Conservation (phyloP, 805 yeast species). For the Zygotorulaspora danielsina region DNA sequence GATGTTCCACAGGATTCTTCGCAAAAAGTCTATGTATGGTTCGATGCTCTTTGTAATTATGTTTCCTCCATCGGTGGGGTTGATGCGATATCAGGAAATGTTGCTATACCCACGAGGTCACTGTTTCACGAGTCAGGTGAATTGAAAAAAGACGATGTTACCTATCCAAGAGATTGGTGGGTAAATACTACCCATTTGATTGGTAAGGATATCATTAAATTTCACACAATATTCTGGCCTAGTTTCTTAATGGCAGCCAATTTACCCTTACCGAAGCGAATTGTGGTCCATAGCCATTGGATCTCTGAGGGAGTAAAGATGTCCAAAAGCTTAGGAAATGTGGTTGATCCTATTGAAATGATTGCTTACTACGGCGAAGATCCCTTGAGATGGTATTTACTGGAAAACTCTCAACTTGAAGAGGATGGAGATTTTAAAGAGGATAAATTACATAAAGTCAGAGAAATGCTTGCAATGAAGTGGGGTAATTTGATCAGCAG, state of each 20-base stretch:
- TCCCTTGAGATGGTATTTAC: constrained; percentile 66
- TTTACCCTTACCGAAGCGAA: constrained; percentile 60
- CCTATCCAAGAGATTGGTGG: constrained; percentile 23
- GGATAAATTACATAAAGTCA: constrained; percentile 44
- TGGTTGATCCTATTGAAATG: constrained; percentile 80
- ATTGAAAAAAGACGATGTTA: not conserved
- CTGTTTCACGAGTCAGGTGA: constrained; percentile 1
- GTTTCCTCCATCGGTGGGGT: constrained; percentile 68
- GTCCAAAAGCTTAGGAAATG: constrained; percentile 92
- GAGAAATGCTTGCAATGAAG: constrained; percentile 72
- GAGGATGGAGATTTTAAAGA: constrained; percentile 79
- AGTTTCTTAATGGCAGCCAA: constrained; percentile 81
- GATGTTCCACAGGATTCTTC: constrained; percentile 74
- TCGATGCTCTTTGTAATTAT: constrained; percentile 88
- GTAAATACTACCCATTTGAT: constrained; percentile 64
- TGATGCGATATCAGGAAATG: constrained; percentile 19
- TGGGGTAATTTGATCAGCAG: constrained; percentile 76
- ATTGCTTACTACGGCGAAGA: constrained; percentile 64
- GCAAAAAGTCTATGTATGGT: constrained; percentile 92
- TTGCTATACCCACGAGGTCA: constrained; percentile 17
- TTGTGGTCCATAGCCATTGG: constrained; percentile 95
- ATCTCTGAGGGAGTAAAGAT: constrained; percentile 81
- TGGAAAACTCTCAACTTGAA: constrained; percentile 69
- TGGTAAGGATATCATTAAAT: constrained; percentile 86
- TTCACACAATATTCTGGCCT: constrained; percentile 95